Evolutionary conservation across 805 yeast genomes (phyloP).

Genomic region (Sugiyamaella qingdaonensis): DNA sequence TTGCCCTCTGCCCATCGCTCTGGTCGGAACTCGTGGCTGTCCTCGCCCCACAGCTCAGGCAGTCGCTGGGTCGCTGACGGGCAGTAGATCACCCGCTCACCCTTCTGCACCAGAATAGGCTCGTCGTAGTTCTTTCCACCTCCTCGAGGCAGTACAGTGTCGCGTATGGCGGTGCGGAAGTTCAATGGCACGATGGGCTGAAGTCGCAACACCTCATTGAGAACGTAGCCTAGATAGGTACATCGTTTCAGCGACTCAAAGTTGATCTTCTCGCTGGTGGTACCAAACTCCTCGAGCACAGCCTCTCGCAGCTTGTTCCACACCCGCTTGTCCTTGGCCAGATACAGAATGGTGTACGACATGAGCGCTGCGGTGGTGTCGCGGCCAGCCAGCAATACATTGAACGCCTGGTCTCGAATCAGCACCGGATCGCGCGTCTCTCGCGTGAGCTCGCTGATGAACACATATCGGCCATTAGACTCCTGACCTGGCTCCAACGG

Average conservation of each 20-base stretch:
- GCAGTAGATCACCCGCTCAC: conserved; percentile 39
- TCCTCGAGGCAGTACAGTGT: conserved; percentile 49
- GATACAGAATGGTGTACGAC: conserved; percentile 43
- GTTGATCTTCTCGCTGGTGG: conserved; percentile 27
- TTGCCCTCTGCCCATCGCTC: conserved; percentile 42
- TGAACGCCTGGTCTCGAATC: conserved; percentile 49
- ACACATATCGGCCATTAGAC: conserved; percentile 39
- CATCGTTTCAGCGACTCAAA: conserved; percentile 48
- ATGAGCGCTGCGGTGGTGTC: conserved; percentile 53
- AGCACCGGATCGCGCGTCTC: conserved; percentile 47
- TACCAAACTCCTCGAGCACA: conserved; percentile 36
- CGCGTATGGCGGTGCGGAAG: conserved; percentile 43
- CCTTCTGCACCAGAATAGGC: conserved; percentile 44
- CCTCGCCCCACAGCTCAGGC: conserved; percentile 41
- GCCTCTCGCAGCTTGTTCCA: conserved; percentile 37
- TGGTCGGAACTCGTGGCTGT: conserved; percentile 25
- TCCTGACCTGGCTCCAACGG: conserved; percentile 16
- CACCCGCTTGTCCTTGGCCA: conserved; percentile 39
- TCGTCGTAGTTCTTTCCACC: conserved; percentile 41
- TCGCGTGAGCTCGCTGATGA: conserved; percentile 46
- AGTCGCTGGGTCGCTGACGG: conserved; percentile 44
- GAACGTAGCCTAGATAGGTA: conserved; percentile 43
- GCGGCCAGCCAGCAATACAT: conserved; percentile 51
- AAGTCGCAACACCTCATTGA: conserved; percentile 47
- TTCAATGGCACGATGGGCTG: conserved; percentile 52